Percentiles rank a stretch among this genome's conserved stretches.
phyloP scores from a whole-genome alignment of 2,329 filamentous ascomycete genomes.

The Fusarium luffae region DNA sequence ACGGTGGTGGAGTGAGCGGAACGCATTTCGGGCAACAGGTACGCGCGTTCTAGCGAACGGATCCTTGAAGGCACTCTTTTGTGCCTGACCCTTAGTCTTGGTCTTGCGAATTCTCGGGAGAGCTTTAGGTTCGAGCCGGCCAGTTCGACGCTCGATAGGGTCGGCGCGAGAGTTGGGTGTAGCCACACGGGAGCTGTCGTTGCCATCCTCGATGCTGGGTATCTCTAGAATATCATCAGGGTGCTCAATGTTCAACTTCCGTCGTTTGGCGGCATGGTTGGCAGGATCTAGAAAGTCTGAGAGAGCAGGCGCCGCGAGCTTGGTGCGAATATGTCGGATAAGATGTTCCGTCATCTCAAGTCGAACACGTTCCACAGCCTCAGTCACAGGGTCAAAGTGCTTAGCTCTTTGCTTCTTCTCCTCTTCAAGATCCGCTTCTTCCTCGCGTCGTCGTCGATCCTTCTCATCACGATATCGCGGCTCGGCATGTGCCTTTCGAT shows the following conservation, averaged over 20 bases:
- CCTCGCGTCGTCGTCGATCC: slow-evolving; percentile 74
- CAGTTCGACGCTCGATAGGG: slow-evolving; percentile 69
- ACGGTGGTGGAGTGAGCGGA: slow-evolving; percentile 83
- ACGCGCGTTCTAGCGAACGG: slow-evolving; percentile 73
- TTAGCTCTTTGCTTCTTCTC: slow-evolving; percentile 89
- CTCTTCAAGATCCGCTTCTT: slow-evolving; percentile 85
- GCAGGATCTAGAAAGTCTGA: slow-evolving; percentile 85
- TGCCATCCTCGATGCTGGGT: slow-evolving; percentile 64
- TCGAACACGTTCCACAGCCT: slow-evolving; percentile 82
- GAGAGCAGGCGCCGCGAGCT: slow-evolving; percentile 83
- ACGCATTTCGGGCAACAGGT: slow-evolving; percentile 66
- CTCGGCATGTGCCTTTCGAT: slow-evolving; percentile 44
- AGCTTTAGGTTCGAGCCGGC: slow-evolving; percentile 66
- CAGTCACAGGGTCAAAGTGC: slow-evolving; percentile 88
- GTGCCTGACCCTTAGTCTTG: slow-evolving; percentile 64
- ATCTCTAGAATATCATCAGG: slow-evolving; percentile 69
- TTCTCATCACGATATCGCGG: slow-evolving; percentile 64
- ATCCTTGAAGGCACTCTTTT: slow-evolving; percentile 73
- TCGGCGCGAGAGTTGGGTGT: slow-evolving; percentile 74
- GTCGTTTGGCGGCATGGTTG: slow-evolving; percentile 81
- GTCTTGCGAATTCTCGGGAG: slow-evolving; percentile 81
- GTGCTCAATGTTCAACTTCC: slow-evolving; percentile 80
- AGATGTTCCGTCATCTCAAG: slow-evolving; percentile 88
- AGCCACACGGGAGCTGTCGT: slow-evolving; percentile 70
- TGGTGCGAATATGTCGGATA: slow-evolving; percentile 87